Evolutionary conservation across 257 asterid species (phyloP).

Genomic region (Thymus quinquecostatus): DNA sequence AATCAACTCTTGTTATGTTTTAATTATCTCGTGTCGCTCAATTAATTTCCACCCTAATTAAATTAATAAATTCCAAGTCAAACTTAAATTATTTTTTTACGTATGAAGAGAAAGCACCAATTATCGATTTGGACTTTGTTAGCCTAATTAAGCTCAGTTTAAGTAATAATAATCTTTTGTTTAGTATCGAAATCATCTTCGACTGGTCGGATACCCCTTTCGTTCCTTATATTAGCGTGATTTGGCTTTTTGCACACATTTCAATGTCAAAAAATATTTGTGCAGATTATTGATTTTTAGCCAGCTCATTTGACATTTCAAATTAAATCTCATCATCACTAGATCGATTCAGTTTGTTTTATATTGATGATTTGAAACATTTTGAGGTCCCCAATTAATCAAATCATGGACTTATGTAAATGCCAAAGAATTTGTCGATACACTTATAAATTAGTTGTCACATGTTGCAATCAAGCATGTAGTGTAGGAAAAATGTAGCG

Average conservation of each 20-base stretch:
- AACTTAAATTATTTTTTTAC: not conserved
- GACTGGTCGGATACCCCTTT: too few species aligned
- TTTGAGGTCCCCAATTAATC: slow-evolving; percentile 39
- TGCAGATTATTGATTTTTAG: not conserved
- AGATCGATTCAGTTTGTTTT: not conserved
- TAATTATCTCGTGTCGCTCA: not conserved
- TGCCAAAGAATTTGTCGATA: slow-evolving; percentile 34
- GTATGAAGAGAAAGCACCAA: too few species aligned
- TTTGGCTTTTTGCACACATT: too few species aligned
- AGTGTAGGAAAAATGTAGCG: slow-evolving; percentile 30
- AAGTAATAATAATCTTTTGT: not conserved
- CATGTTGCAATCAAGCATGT: slow-evolving; percentile 39
- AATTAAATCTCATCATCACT: not conserved
- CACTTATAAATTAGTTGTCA: slow-evolving; percentile 18
- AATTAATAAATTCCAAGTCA: not conserved
- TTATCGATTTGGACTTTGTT: not conserved
- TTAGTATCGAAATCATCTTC: not conserved
- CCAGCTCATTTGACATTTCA: slow-evolving; percentile 5
- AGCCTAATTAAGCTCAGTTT: not conserved
- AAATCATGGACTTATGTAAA: slow-evolving; percentile 21
- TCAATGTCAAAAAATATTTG: too few species aligned
- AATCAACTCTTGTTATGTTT: slow-evolving; percentile 9
- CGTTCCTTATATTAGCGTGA: too few species aligned
- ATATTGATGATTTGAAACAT: not conserved
- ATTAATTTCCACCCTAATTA: slow-evolving; percentile 6